A percentile compares a stretch with the other conserved stretches of the same genome.
Conservation (phyloP, 1,139 yeast genomes). For the Kurtzmaniella quercitrusa region DNA sequence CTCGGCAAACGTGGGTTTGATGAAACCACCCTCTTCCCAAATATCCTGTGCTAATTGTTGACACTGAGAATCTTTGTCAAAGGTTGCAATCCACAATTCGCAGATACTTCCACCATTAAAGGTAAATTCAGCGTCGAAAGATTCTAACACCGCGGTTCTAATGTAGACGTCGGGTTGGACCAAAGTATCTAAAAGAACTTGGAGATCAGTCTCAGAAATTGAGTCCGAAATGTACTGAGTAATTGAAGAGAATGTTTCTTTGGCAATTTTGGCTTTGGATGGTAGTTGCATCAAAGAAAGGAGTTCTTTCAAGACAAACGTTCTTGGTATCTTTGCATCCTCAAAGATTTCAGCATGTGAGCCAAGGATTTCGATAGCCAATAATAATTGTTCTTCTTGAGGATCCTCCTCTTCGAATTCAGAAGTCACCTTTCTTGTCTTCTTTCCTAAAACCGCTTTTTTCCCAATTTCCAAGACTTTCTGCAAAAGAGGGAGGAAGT, state of each 20-base stretch:
- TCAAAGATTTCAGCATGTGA: slow-evolving; percentile 73
- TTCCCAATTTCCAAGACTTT: slow-evolving; percentile 62
- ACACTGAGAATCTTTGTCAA: slow-evolving; percentile 65
- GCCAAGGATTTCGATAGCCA: slow-evolving; percentile 74
- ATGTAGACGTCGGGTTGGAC: slow-evolving; percentile 67
- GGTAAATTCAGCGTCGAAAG: slow-evolving; percentile 83
- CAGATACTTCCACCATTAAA: slow-evolving; percentile 28
- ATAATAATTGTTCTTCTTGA: slow-evolving; percentile 78
- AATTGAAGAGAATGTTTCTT: slow-evolving; percentile 74
- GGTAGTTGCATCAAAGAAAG: slow-evolving; percentile 69
- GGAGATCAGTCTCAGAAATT: slow-evolving; percentile 53
- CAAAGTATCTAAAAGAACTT: slow-evolving; percentile 54
- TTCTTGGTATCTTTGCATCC: slow-evolving; percentile 66
- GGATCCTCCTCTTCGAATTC: slow-evolving; percentile 78
- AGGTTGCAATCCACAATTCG: slow-evolving; percentile 76
- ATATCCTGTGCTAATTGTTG: slow-evolving; percentile 71
- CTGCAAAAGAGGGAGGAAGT: slow-evolving; percentile 68
- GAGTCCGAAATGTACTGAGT: slow-evolving; percentile 71
- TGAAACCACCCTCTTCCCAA: slow-evolving; percentile 75
- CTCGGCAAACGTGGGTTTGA: slow-evolving; percentile 36
- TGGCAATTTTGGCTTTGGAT: slow-evolving; percentile 73
- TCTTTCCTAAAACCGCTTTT: slow-evolving; percentile 46
- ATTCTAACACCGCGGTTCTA: slow-evolving; percentile 75
- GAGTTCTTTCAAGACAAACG: slow-evolving; percentile 56
- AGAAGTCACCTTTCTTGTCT: slow-evolving; percentile 45